Conservation (phyloP, 2,329 filamentous ascomycete genomes). For the Davidsoniella virescens region DNA sequence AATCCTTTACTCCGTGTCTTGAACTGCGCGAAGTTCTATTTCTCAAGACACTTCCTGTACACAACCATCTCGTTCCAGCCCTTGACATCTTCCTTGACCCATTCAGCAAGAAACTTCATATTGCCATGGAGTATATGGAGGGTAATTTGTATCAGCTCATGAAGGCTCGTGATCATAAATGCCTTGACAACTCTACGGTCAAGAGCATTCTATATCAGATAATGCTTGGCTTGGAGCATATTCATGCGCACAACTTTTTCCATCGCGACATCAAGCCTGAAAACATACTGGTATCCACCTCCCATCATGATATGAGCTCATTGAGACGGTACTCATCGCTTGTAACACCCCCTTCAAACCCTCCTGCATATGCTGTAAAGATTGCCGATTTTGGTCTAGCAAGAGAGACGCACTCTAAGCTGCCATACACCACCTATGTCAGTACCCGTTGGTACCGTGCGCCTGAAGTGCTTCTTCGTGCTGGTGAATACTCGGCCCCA, state of each 20-base stretch:
- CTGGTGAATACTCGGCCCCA: constrained; percentile 90
- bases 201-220: constrained; percentile 98
- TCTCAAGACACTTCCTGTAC: constrained; percentile 69
- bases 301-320: constrained; percentile 61
- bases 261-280: constrained; percentile 98
- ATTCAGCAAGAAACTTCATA: constrained; percentile 89
- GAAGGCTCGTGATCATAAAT: constrained; percentile 95
- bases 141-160: constrained; percentile 97
- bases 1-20: constrained; percentile 75
- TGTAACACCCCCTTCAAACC: constrained; percentile 87
- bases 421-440: constrained; percentile 95
- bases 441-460: constrained; percentile 97
- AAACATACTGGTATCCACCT: constrained; percentile 90
- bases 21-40: constrained; percentile 97
- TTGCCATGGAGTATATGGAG: constrained; percentile 99
- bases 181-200: constrained; percentile 73
- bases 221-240: constrained; percentile 87
- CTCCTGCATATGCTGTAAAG: constrained; percentile 88
- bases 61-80: constrained; percentile 88
- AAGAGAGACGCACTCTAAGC: constrained; percentile 90
- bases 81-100: constrained; percentile 97
- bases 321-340: constrained; percentile 87
- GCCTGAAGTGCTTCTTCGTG: constrained; percentile 81
- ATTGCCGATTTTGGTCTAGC: constrained; percentile 96
- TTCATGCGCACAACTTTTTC: constrained; percentile 94